These are phyloP conservation scores for Aspergillus vadensis DNA, from an alignment of 2,329 filamentous ascomycete genomes.

Conservation along the genomic window DNA sequence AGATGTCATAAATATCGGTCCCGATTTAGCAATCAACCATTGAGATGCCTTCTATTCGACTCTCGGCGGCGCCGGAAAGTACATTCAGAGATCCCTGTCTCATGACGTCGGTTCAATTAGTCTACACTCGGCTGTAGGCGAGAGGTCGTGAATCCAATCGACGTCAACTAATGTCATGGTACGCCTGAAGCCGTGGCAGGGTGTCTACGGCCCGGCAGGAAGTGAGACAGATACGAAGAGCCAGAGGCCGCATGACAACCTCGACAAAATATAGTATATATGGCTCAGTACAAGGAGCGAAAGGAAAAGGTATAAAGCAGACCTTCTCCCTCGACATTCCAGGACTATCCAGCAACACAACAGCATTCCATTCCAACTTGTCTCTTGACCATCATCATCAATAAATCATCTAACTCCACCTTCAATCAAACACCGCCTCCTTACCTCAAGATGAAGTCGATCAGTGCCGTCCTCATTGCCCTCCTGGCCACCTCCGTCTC, in stretches of 20 bases:
- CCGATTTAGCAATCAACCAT: background rate
- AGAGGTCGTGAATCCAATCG: background rate
- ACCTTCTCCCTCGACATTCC: background rate
- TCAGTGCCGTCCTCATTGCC: constrained; percentile 19
- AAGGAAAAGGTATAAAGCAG: background rate
- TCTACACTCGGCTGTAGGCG: background rate
- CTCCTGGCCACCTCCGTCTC: constrained; percentile 23
- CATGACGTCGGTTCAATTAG: background rate
- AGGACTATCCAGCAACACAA: background rate
- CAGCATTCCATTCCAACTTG: background rate
- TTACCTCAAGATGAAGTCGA: constrained; percentile 24
- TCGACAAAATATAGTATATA: background rate
- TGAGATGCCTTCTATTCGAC: background rate
- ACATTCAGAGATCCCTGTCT: background rate
- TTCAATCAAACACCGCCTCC: background rate
- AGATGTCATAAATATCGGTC: background rate
- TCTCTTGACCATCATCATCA: background rate
- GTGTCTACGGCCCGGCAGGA: background rate
- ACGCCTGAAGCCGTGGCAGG: background rate
- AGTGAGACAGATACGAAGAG: background rate
- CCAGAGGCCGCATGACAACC: background rate
- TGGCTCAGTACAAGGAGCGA: background rate
- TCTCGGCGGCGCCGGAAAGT: background rate
- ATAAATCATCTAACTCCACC: background rate
- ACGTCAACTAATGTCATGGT: background rate